phyloP scores from a whole-genome alignment of 768 basidiomycete genomes.

The Terana coerulea region DNA sequence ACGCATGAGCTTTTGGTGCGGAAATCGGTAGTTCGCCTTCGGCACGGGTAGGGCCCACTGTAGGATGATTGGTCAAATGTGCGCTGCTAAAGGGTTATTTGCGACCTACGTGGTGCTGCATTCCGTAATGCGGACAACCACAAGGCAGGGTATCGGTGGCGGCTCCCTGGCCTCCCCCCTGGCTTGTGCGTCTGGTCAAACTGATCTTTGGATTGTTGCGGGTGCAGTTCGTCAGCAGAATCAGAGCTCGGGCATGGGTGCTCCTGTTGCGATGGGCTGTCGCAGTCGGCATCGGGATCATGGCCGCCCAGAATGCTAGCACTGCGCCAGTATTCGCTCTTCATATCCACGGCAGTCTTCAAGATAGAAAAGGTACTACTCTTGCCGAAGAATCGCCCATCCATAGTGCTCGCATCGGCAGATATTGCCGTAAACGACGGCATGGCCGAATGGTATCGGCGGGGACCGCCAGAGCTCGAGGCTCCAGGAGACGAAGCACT shows the following conservation, averaged over 20 bases:
- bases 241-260: neutral
- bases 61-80: neutral
- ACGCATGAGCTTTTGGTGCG: constrained; percentile 1
- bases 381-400: constrained; percentile 8
- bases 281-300: neutral
- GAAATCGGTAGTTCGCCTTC: neutral
- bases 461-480: neutral
- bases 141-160: constrained; percentile 1
- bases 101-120: neutral
- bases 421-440: neutral
- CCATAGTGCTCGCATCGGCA: neutral
- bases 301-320: neutral
- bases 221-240: too few species aligned
- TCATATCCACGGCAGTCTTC: constrained; percentile 5
- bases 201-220: too few species aligned
- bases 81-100: neutral
- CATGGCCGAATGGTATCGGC: neutral
- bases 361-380: constrained; percentile 6
- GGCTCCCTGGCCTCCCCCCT: neutral
- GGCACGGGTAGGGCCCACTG: neutral
- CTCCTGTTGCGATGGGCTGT: neutral
- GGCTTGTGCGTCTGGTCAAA: neutral
- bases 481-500: neutral
- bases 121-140: constrained; percentile 6
- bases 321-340: constrained; percentile 4